phyloP scores from a whole-genome alignment of 2,329 filamentous ascomycete genomes.

The Epichloe sibirici region DNA sequence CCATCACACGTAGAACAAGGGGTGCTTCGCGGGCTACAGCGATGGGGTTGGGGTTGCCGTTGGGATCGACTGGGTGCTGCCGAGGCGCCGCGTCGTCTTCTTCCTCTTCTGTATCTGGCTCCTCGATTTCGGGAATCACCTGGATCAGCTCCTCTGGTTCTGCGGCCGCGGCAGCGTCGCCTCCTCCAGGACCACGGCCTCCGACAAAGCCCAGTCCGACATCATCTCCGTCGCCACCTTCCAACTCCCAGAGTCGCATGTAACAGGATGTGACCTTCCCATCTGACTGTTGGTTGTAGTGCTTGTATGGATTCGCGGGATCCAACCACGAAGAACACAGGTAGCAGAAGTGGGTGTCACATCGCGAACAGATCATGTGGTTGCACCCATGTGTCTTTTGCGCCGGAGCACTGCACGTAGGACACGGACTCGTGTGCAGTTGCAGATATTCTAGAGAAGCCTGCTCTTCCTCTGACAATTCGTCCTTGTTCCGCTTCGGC shows the following conservation, averaged over 20 bases:
- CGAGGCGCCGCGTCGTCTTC: conserved; percentile 14
- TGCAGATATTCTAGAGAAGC: conserved; percentile 76
- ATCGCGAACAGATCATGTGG: conserved; percentile 90
- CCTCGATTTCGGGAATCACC: conserved; percentile 8
- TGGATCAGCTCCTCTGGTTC: not conserved
- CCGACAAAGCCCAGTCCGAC: conserved; percentile 34
- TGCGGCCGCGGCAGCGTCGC: not conserved
- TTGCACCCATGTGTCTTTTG: conserved; percentile 94
- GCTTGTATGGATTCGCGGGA: conserved; percentile 68
- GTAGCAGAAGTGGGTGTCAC: conserved; percentile 89
- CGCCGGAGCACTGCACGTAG: conserved; percentile 71
- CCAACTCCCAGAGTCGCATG: conserved; percentile 80
- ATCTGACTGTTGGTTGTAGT: conserved; percentile 60
- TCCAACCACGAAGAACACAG: conserved; percentile 81
- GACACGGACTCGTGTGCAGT: conserved; percentile 74
- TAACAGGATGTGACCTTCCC: conserved; percentile 55
- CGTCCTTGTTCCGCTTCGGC: conserved; percentile 51
- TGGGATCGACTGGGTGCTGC: conserved; percentile 15
- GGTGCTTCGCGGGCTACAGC: conserved; percentile 44
- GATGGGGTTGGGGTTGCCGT: conserved; percentile 20
- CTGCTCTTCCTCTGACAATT: conserved; percentile 74
- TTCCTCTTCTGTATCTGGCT: conserved; percentile 11
- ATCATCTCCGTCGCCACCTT: conserved; percentile 59
- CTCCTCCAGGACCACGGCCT: conserved; percentile 14
- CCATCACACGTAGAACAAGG: conserved; percentile 41